Evolutionary conservation across 73 alveolate genomes (phyloP), one percentile per base, ranked within the genome.

Genomic region (Blepharisma japonicum): DNA sequence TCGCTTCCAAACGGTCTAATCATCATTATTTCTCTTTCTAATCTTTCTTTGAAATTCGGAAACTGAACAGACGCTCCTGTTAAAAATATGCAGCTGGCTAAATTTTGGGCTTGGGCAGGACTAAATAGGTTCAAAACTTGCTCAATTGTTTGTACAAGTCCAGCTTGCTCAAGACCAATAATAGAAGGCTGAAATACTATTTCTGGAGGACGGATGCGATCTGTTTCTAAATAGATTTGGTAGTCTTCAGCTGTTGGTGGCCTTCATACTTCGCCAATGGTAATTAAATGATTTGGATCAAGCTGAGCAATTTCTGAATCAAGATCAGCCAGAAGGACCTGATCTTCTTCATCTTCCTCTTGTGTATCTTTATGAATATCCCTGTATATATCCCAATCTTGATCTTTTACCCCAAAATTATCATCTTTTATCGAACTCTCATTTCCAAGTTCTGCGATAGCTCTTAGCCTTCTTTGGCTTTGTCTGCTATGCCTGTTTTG

Each of bases 321-420:
- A 45, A 94, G 71, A 55, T 91, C 97, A 71, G 81, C 90, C 71
- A 94, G 77, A 50, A 87, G 88, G 74, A 86, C 77, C 78, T 82
- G 79, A 77, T 94, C 98, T 76, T 93, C 98, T 68, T 94, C 97
- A 55, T 94, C 98, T 70, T 94, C 97, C 49, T 83, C 81, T 20
- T 80, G 82, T 72, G 85, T 86, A 71, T 92, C 92, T 77, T 94
- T 94, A 68, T 86, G 81, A 20, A 94, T 94, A 66, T 89, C 95
- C 81, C 97, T 77, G 81, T 94, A 94, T 18, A 90, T 86, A 66
- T 94, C 96, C 98, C 98, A 94, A 85, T 94, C 98, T 77, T 94
- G 96, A 67, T 94, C 98, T 66, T 90, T 89, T 86, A 82, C 87
- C 42, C 98, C 98, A 71, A 94, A 94, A 71, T 87, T 84, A 77